Conservation (phyloP, 1,284 basidiomycete genomes). For the Ceraceosorus guamensis region DNA sequence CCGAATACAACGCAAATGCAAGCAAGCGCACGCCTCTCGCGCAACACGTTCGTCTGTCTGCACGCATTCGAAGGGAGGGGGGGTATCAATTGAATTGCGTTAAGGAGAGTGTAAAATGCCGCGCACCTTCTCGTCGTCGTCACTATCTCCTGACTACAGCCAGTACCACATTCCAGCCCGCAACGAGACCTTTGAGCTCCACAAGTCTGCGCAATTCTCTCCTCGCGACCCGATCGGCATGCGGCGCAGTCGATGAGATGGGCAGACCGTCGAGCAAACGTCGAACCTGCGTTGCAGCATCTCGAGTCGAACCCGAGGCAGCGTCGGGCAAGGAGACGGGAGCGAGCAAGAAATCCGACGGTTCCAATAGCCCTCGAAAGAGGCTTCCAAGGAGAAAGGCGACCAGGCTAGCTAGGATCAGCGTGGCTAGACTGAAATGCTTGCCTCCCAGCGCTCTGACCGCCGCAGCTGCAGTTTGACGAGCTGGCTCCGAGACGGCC, state of each 20-base stretch:
- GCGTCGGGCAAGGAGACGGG: conserved; percentile 14
- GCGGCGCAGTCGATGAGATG: not conserved
- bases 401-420: conserved; percentile 69
- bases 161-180: conserved; percentile 16
- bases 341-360: conserved; percentile 72
- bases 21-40: too few species aligned
- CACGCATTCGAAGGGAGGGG: too few species aligned
- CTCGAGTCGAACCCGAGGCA: not conserved
- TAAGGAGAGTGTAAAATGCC: too few species aligned
- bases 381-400: conserved; percentile 86
- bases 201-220: conserved; percentile 12
- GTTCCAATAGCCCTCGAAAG: conserved; percentile 72
- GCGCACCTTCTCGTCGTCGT: too few species aligned
- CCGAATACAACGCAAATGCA: too few species aligned
- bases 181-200: conserved; percentile 15
- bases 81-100: too few species aligned
- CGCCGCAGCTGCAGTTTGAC: not conserved
- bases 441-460: conserved; percentile 8
- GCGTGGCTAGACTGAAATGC: conserved; percentile 25
- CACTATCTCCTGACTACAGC: conserved; percentile 10
- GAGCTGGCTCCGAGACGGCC: not conserved
- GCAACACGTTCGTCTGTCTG: too few species aligned
- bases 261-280: not conserved
- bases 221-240: conserved; percentile 8
- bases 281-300: not conserved